These are phyloP conservation scores for Rhizopogon sp. DNA, from an alignment of 768 basidiomycete species.

Conservation along the genomic window DNA sequence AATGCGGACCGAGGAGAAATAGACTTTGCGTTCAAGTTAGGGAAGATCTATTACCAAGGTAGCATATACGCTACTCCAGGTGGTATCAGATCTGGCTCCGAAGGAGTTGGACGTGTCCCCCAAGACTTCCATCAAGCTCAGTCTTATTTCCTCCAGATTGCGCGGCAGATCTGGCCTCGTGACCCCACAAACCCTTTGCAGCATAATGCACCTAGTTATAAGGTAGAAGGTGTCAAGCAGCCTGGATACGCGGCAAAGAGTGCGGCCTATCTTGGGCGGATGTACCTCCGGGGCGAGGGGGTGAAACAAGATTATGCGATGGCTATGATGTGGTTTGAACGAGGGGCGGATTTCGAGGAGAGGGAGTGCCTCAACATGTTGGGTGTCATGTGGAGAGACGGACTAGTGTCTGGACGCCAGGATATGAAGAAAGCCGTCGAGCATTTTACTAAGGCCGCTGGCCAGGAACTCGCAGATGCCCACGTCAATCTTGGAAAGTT, in stretches of 20 bases:
- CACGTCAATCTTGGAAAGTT: slow-evolving; percentile 87
- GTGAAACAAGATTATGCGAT: slow-evolving; percentile 66
- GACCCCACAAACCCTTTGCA: slow-evolving; percentile 59
- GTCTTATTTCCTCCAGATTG: slow-evolving; percentile 81
- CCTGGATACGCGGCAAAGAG: slow-evolving; percentile 67
- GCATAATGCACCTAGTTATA: slow-evolving; percentile 33
- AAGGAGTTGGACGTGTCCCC: slow-evolving; percentile 87
- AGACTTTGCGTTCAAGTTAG: slow-evolving; percentile 86
- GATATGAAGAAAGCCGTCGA: slow-evolving; percentile 60
- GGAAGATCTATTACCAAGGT: slow-evolving; percentile 95
- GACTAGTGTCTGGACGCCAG: slow-evolving; percentile 62
- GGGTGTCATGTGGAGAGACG: slow-evolving; percentile 91
- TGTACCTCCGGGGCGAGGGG: slow-evolving; percentile 93
- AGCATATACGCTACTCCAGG: slow-evolving; percentile 79
- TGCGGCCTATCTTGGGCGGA: slow-evolving; percentile 86
- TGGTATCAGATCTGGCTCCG: slow-evolving; percentile 82
- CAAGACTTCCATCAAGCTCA: slow-evolving; percentile 73
- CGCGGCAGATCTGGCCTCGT: slow-evolving; percentile 83
- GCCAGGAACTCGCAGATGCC: slow-evolving; percentile 87
- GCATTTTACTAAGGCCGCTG: slow-evolving; percentile 76
- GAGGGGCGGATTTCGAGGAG: slow-evolving; percentile 77
- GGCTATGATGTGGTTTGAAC: slow-evolving; percentile 93
- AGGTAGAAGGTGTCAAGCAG: slow-evolving; percentile 49
- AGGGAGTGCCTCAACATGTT: slow-evolving; percentile 86
- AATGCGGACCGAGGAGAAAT: slow-evolving; percentile 91